Percentiles rank a stretch among this genome's conserved stretches.
These are phyloP conservation scores for Globisporangium apiculatum DNA, from an alignment of 352 stramenopile species.

Conservation along the genomic window DNA sequence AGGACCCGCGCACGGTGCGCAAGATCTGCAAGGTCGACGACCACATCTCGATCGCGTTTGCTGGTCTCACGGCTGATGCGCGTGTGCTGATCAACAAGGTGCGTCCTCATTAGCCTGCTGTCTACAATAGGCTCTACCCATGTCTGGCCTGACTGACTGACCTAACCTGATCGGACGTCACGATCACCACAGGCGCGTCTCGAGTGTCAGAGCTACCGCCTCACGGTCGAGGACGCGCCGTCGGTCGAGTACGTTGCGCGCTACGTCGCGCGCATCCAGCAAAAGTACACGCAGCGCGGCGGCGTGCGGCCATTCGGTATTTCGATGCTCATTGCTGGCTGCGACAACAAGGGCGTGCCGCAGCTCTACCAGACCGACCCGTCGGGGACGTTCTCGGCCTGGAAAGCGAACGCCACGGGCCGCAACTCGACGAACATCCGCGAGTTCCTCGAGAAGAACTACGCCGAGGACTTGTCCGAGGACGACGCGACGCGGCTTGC, in stretches of 20 bases:
- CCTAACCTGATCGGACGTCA: neutral
- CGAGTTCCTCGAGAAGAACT: conserved; percentile 99
- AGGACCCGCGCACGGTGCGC: conserved; percentile 95
- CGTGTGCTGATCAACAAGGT: conserved; percentile 97
- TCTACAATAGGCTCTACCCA: no score
- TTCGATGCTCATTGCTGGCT: conserved; percentile 95
- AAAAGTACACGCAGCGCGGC: conserved; percentile 97
- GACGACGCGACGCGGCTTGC: conserved; percentile 89
- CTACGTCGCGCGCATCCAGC: conserved; percentile 96
- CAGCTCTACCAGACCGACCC: conserved; percentile 98
- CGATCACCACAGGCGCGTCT: conserved; percentile 54
- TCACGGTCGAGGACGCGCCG: conserved; percentile 93
- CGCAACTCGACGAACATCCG: conserved; percentile 96
- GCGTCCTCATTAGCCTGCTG: conserved; percentile 2
- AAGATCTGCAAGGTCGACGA: conserved; percentile 99
- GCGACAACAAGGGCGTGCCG: conserved; percentile 87
- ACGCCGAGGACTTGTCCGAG: conserved; percentile 88
- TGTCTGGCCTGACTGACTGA: no score
- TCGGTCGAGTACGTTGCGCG: conserved; percentile 97
- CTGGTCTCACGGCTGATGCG: conserved; percentile 96
- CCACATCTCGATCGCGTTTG: conserved; percentile 97
- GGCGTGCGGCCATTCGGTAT: conserved; percentile 98
- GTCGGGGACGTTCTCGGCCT: conserved; percentile 95
- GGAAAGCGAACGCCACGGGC: conserved; percentile 98
- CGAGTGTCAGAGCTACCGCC: conserved; percentile 98